These are phyloP conservation scores for Microbotryomycetes sp. DNA, from an alignment of 1,284 basidiomycete species.

Conservation along the genomic window DNA sequence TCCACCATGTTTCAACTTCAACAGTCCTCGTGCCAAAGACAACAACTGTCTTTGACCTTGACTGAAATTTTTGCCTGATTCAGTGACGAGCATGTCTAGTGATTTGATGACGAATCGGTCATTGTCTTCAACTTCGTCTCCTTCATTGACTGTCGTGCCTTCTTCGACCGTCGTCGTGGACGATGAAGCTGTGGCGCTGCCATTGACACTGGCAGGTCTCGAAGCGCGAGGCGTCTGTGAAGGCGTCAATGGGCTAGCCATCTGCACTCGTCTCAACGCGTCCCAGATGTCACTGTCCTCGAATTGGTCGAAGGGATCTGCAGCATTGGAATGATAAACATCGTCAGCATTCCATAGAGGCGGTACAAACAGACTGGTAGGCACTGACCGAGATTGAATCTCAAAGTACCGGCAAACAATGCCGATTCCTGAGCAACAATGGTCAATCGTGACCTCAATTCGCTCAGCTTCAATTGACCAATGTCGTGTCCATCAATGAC, in stretches of 20 bases:
- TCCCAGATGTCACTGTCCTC: constrained; percentile 51
- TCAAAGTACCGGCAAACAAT: constrained; percentile 44
- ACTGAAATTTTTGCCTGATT: constrained; percentile 48
- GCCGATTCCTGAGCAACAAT: constrained; percentile 51
- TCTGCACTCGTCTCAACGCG: constrained; percentile 48
- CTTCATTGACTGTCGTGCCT: constrained; percentile 5
- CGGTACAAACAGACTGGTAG: neutral
- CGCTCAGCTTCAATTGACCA: constrained; percentile 45
- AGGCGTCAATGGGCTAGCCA: constrained; percentile 37
- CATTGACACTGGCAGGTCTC: constrained; percentile 4
- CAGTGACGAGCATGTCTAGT: constrained; percentile 48
- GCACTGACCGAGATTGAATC: constrained; percentile 34
- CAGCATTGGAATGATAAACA: neutral
- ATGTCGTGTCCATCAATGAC: constrained; percentile 49
- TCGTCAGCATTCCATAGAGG: constrained; percentile 20
- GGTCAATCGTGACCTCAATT: constrained; percentile 49
- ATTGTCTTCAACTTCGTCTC: constrained; percentile 36
- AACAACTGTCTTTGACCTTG: constrained; percentile 50
- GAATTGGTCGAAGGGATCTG: constrained; percentile 47
- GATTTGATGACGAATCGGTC: constrained; percentile 47
- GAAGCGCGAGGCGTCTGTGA: constrained; percentile 2
- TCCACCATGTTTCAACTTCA: constrained; percentile 48
- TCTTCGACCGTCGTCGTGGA: neutral
- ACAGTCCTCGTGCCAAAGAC: constrained; percentile 51
- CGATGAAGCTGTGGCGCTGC: neutral